These are phyloP conservation scores for Annulohypoxylon moriforme DNA, from an alignment of 495 filamentous ascomycete genomes.

Conservation along the genomic window DNA sequence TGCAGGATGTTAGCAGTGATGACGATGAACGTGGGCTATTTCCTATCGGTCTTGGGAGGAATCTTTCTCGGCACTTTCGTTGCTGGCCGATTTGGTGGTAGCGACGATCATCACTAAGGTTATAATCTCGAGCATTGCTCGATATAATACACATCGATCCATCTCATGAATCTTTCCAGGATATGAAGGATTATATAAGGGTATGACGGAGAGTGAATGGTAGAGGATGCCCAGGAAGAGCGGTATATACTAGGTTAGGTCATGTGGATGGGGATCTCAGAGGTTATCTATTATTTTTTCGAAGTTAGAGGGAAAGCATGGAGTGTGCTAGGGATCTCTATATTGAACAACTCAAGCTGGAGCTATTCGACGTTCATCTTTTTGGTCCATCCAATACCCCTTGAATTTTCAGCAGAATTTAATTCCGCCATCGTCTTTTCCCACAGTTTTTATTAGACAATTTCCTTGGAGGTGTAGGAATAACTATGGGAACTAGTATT, in stretches of 20 bases:
- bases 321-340: too few relatives aligned
- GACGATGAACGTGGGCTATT: slow-evolving; percentile 91
- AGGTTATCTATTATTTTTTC: too few relatives aligned
- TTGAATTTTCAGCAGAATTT: slow-evolving; percentile 49
- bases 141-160: neutral
- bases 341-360: too few relatives aligned
- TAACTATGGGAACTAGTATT: slow-evolving; percentile 36
- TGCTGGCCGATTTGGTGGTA: slow-evolving; percentile 60
- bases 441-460: slow-evolving; percentile 50
- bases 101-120: slow-evolving; percentile 35
- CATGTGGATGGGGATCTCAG: too few relatives aligned
- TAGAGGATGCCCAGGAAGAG: neutral
- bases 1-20: slow-evolving; percentile 90
- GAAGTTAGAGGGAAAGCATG: too few relatives aligned
- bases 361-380: too few relatives aligned
- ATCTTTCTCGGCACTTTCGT: slow-evolving; percentile 79
- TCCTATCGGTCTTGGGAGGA: slow-evolving; percentile 79
- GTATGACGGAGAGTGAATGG: neutral
- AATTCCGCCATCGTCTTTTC: slow-evolving; percentile 56
- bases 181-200: neutral
- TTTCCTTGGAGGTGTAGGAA: slow-evolving; percentile 52
- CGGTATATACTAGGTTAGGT: neutral
- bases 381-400: slow-evolving; percentile 39
- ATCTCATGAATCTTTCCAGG: neutral
- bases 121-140: neutral